Conservation (phyloP, 2,329 filamentous ascomycete species). For the Colletotrichum sp. region DNA sequence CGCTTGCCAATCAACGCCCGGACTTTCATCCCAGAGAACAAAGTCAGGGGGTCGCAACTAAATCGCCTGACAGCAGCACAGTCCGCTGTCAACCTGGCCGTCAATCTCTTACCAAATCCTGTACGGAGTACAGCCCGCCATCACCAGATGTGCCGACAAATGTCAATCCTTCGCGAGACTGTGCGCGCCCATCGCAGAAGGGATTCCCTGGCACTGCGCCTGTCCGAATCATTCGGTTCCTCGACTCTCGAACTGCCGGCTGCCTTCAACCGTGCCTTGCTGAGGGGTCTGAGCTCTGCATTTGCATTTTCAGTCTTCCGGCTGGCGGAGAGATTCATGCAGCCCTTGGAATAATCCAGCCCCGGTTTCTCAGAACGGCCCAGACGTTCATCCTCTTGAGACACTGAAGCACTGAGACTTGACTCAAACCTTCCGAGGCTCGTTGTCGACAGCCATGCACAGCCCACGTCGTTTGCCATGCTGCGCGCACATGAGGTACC, state of each 20-base stretch:
- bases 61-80: neutral
- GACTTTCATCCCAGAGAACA: neutral
- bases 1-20: neutral
- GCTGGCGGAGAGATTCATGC: neutral
- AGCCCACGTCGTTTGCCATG: neutral
- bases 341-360: neutral
- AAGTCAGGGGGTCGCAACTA: neutral
- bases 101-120: neutral
- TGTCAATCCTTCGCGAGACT: slow-evolving; percentile 6
- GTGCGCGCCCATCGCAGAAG: neutral
- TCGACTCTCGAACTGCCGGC: slow-evolving; percentile 14
- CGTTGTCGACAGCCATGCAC: neutral
- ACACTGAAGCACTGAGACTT: neutral
- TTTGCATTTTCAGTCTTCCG: neutral
- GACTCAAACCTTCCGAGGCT: neutral
- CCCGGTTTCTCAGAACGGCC: neutral
- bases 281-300: neutral
- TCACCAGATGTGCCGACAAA: slow-evolving; percentile 1
- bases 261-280: neutral
- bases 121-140: neutral
- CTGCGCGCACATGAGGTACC: neutral
- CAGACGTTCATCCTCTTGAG: neutral
- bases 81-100: neutral
- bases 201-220: neutral
- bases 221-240: neutral